Conservation (phyloP, 225 moss, liverwort and hornwort genomes). For the Antitrichia curtipendula region DNA sequence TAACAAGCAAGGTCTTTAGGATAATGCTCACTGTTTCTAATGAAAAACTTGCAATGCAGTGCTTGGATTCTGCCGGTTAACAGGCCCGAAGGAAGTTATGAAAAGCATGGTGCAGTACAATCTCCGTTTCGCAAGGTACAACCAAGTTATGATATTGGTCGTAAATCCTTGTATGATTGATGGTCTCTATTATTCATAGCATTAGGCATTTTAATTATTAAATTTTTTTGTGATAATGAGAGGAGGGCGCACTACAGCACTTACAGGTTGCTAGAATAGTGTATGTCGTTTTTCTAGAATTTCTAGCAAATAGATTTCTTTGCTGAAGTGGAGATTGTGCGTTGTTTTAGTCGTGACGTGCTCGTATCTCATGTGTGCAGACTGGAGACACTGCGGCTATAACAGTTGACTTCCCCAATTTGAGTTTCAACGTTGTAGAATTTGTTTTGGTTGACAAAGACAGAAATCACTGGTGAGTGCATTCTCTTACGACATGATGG, state of each 20-base stretch:
- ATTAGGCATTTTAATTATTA: neutral
- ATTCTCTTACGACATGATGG: neutral
- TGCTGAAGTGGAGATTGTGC: neutral
- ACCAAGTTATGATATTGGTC: neutral
- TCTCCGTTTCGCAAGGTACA: conserved; percentile 34
- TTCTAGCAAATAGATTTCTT: neutral
- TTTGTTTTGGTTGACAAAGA: conserved; percentile 69
- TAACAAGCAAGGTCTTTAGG: neutral
- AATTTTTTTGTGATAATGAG: neutral
- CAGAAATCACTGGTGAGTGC: conserved; percentile 57
- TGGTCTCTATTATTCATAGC: neutral
- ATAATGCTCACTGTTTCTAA: neutral
- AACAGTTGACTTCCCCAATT: conserved; percentile 37
- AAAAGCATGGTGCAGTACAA: conserved; percentile 34
- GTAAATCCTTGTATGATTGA: neutral
- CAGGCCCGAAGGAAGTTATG: conserved; percentile 32
- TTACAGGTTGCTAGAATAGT: neutral
- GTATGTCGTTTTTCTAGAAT: neutral
- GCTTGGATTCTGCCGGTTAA: conserved; percentile 36
- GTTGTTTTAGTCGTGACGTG: neutral
- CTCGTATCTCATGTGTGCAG: conserved; percentile 4
- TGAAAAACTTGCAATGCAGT: conserved; percentile 2
- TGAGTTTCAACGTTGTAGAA: conserved; percentile 47
- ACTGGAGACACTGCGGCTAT: conserved; percentile 44
- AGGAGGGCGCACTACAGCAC: neutral